Conservation (phyloP, 305 asterid genomes). For the Nicotiana rustica region DNA sequence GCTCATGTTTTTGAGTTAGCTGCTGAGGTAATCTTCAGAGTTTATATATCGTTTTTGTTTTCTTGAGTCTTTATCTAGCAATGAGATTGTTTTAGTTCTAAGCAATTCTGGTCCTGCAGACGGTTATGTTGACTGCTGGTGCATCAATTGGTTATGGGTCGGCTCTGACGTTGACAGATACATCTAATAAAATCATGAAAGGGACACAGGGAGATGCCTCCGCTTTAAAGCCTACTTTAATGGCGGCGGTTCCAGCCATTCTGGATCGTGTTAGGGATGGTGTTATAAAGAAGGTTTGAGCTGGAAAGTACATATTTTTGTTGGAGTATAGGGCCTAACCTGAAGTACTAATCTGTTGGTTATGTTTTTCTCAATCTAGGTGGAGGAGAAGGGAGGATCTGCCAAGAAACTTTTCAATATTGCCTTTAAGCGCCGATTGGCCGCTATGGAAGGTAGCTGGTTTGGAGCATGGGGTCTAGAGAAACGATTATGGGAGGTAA, state of each 20-base stretch:
- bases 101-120: slow-evolving; percentile 53
- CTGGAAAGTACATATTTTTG: slow-evolving; percentile 11
- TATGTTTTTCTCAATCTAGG: slow-evolving; percentile 53
- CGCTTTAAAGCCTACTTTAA: slow-evolving; percentile 69
- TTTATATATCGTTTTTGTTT: background rate
- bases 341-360: background rate
- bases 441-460: slow-evolving; percentile 89
- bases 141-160: slow-evolving; percentile 85
- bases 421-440: slow-evolving; percentile 70
- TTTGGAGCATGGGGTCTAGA: slow-evolving; percentile 89
- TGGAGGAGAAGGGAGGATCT: slow-evolving; percentile 82
- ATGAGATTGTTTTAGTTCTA: slow-evolving; percentile 36
- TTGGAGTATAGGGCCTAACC: slow-evolving; percentile 4
- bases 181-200: slow-evolving; percentile 82
- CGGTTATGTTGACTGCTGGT: slow-evolving; percentile 83
- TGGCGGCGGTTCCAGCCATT: slow-evolving; percentile 93
- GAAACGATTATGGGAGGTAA: slow-evolving; percentile 64
- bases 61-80: background rate
- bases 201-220: slow-evolving; percentile 92
- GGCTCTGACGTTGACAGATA: slow-evolving; percentile 82
- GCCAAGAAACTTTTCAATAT: slow-evolving; percentile 71
- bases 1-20: slow-evolving; percentile 95
- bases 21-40: slow-evolving; percentile 67
- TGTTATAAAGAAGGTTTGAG: slow-evolving; percentile 76
- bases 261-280: slow-evolving; percentile 91